A percentile compares a stretch with the other conserved stretches of the same genome.
phyloP scores from a whole-genome alignment of 306 rosid genomes.

The Rosa rugosa region DNA sequence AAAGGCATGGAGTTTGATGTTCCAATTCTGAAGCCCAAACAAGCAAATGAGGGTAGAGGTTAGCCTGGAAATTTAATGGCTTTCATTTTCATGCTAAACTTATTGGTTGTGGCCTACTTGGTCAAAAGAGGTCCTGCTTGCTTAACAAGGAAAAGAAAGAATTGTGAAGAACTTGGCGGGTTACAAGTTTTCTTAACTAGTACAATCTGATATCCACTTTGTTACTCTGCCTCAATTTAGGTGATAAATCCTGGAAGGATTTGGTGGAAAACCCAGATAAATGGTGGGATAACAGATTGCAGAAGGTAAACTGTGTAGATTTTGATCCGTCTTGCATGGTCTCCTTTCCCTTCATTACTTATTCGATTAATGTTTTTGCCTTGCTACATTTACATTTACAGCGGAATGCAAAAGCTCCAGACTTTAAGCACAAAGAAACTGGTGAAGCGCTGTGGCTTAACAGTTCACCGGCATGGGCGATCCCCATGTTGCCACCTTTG shows the following conservation, averaged over 20 bases:
- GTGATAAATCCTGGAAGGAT: slow-evolving; percentile 57
- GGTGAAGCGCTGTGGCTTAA: slow-evolving; percentile 58
- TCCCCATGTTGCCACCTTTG: slow-evolving; percentile 46
- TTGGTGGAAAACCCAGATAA: slow-evolving; percentile 53
- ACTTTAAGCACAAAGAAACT: slow-evolving; percentile 72
- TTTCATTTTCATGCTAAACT: not conserved
- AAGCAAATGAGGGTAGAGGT: slow-evolving; percentile 23
- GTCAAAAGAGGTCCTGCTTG: slow-evolving; percentile 2
- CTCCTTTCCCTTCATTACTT: not conserved
- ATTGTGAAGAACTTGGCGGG: not conserved
- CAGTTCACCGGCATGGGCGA: slow-evolving; percentile 54
- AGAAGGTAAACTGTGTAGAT: slow-evolving; percentile 44
- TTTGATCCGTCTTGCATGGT: not conserved
- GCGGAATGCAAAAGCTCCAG: slow-evolving; percentile 47
- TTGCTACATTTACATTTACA: slow-evolving; percentile 10
- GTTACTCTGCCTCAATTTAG: slow-evolving; percentile 34
- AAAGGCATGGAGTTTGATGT: slow-evolving; percentile 43
- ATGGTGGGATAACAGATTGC: slow-evolving; percentile 73
- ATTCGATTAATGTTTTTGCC: not conserved
- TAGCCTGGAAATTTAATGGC: slow-evolving; percentile 2
- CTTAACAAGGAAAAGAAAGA: not conserved
- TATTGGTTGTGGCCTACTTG: not conserved
- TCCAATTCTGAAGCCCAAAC: slow-evolving; percentile 21
- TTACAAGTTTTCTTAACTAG: not conserved
- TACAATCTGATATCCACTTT: not conserved